Conservation (phyloP, 768 basidiomycete species). For the Suillus tomentosus region DNA sequence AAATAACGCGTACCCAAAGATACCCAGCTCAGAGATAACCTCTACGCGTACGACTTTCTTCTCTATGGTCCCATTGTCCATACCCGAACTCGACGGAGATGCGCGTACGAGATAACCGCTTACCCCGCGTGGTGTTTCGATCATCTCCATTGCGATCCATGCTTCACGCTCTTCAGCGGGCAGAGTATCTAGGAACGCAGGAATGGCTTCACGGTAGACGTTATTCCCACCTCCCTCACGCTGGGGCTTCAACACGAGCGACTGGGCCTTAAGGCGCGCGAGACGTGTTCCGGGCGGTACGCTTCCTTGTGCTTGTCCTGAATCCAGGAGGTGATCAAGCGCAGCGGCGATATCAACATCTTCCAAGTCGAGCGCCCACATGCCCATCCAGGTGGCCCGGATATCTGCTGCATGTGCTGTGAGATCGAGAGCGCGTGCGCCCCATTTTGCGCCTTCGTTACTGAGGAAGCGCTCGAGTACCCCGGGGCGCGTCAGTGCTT, state of each 20-base stretch:
- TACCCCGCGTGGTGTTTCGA: slow-evolving; percentile 68
- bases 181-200: slow-evolving; percentile 68
- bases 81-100: slow-evolving; percentile 33
- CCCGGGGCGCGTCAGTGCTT: slow-evolving; percentile 75
- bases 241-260: slow-evolving; percentile 92
- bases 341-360: slow-evolving; percentile 17
- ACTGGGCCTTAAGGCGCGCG: slow-evolving; percentile 37
- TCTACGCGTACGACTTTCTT: slow-evolving; percentile 54
- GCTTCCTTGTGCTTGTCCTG: neutral
- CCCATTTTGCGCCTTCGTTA: slow-evolving; percentile 38
- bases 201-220: slow-evolving; percentile 84
- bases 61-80: neutral
- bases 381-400: slow-evolving; percentile 79
- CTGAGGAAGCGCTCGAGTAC: slow-evolving; percentile 73
- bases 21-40: slow-evolving; percentile 87
- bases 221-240: slow-evolving; percentile 99
- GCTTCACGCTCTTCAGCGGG: slow-evolving; percentile 65
- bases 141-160: slow-evolving; percentile 97
- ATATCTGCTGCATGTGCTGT: slow-evolving; percentile 44
- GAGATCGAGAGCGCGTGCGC: slow-evolving; percentile 35
- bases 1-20: slow-evolving; percentile 90
- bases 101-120: slow-evolving; percentile 80
- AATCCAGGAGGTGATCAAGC: slow-evolving; percentile 8
- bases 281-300: slow-evolving; percentile 26
- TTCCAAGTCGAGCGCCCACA: slow-evolving; percentile 74